phyloP scores from a whole-genome alignment of 2,329 filamentous ascomycete genomes.

The Phoma sp. region DNA sequence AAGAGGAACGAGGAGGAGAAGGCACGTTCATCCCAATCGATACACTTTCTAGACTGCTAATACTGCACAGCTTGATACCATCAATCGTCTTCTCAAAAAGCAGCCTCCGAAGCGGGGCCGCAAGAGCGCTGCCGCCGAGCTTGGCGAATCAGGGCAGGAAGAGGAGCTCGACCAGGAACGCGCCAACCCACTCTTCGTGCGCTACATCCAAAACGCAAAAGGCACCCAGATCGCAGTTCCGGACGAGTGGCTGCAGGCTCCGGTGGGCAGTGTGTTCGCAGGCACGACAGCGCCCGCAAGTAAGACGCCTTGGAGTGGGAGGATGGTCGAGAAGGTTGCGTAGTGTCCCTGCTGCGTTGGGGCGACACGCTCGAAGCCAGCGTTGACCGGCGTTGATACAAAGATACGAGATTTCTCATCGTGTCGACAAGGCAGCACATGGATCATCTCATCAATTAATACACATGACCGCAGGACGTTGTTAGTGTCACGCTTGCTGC shows the following conservation, averaged over 20 bases:
- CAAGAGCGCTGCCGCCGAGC: conserved; percentile 53
- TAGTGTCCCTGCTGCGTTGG: conserved; percentile 7
- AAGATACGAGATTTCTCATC: not conserved
- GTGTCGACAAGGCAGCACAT: too few species aligned
- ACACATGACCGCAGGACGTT: too few species aligned
- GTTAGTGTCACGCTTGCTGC: too few species aligned
- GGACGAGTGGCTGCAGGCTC: conserved; percentile 69
- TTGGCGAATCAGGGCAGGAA: conserved; percentile 59
- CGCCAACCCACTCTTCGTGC: conserved; percentile 67
- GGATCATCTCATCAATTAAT: too few species aligned
- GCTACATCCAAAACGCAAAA: conserved; percentile 70
- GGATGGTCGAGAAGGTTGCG: conserved; percentile 49
- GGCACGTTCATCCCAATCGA: conserved; percentile 48
- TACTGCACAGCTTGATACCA: conserved; percentile 77
- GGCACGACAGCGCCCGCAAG: conserved; percentile 32
- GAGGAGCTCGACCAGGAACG: conserved; percentile 54
- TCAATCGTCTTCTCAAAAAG: conserved; percentile 88
- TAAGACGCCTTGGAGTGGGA: conserved; percentile 35
- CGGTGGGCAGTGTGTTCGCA: conserved; percentile 66
- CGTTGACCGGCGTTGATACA: not conserved
- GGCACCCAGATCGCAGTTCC: conserved; percentile 71
- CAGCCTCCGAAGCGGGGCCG: conserved; percentile 73
- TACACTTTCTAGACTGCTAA: conserved; percentile 17
- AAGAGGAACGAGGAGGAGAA: conserved; percentile 82
- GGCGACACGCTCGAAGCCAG: not conserved